These are phyloP conservation scores for Chytriomyces hyalinus DNA, from an alignment of 192 early-diverging fungal genomes.

Conservation along the genomic window DNA sequence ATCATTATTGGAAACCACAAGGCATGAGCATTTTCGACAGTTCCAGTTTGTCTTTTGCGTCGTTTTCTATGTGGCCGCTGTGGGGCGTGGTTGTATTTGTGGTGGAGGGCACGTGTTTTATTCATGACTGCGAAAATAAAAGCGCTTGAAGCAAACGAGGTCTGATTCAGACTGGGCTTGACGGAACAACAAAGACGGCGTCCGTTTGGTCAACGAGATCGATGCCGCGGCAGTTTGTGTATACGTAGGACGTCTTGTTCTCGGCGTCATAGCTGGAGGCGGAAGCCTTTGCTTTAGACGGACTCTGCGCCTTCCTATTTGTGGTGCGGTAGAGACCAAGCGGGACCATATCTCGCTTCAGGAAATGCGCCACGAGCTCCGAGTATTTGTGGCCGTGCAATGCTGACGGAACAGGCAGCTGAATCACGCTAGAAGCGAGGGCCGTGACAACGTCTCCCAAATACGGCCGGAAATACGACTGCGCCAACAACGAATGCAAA, in stretches of 20 bases:
- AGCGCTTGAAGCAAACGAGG: too few species aligned
- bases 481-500: constrained; percentile 55
- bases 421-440: constrained; percentile 35
- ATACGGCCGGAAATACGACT: constrained; percentile 59
- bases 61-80: too few species aligned
- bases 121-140: too few species aligned
- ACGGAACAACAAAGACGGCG: constrained; percentile 45
- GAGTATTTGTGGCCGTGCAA: constrained; percentile 41
- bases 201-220: constrained; percentile 51
- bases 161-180: neutral
- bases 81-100: too few species aligned
- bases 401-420: constrained; percentile 30
- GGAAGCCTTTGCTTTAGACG: neutral
- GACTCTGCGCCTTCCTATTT: neutral
- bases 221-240: constrained; percentile 53
- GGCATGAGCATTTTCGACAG: too few species aligned
- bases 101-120: too few species aligned
- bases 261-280: neutral
- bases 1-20: constrained; percentile 53
- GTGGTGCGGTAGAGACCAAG: constrained; percentile 47
- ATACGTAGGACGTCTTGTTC: constrained; percentile 51
- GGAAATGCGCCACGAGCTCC: constrained; percentile 36
- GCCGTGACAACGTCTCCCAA: constrained; percentile 50
- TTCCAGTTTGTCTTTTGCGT: too few species aligned
- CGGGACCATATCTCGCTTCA: constrained; percentile 47